Base-by-base conservation (phyloP, 2,329 filamentous ascomycete species). In the Tolypocladium cylindrosporum region DNA sequence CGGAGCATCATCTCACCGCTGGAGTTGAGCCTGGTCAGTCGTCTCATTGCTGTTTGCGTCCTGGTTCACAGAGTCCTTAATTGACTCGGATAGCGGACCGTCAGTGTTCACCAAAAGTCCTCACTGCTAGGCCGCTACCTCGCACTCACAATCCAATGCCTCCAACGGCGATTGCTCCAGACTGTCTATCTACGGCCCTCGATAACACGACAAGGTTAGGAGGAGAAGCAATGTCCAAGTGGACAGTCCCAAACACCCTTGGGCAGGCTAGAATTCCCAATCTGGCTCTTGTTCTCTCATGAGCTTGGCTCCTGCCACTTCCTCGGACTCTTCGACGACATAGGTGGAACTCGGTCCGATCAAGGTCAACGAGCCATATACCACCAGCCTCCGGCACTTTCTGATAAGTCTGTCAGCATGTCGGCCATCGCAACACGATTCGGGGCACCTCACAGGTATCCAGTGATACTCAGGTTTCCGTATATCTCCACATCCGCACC, bases 351-450 rank as follows among this genome's bases (percentile, higher is more conserved):
- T 67, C 42, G 72, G 68, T 51, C 77, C 77, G 42, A 79, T 74
- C 36, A 79, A 71, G 0, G 76, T 79, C 58, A 80, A 62, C 2
- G 75, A 77, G 43, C 75, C 75, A 58, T 79, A 78, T 6, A 78
- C 72, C 9, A 74, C 69, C 54, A 80, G 67, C 4, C 65, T 71
- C 59, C 70, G 72, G 65, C 77, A 80, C 61, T 71, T 76, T 57
- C 67, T 71, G 55, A 24, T 7, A n/a, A 27, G n/a, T 2, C 10
- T 16, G 60, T 65, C 36, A 66, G 61, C 24, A 51, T 16, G 19
- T 52, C 34, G 48, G 19, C 19, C 48, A 37, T 52, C 31, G 21
- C 48, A n/a, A 13, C 21, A 5, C 10, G 19, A 21, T 14, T 13
- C 31, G 19, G 27, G 21, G 31, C 19, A 13, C 48, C 69, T 63